These are phyloP conservation scores for Fonsecaea monophora DNA, from an alignment of 2,329 filamentous ascomycete genomes.

Conservation along the genomic window DNA sequence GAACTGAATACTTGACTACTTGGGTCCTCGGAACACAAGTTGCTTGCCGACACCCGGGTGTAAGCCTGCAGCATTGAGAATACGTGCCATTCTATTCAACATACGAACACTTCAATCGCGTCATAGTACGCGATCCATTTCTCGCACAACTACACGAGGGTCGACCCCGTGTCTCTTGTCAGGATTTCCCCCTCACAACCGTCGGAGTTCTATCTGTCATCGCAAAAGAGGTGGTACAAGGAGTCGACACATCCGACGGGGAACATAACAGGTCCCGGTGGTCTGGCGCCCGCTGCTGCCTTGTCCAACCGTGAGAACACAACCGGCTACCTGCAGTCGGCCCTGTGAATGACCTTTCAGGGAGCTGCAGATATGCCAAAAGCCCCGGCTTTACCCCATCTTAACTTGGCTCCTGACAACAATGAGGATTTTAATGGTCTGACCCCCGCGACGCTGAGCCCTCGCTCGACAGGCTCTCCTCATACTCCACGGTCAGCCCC, in stretches of 20 bases:
- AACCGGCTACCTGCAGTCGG: constrained; percentile 38
- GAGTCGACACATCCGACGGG: constrained; percentile 22
- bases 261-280: constrained; percentile 29
- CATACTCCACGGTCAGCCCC: constrained; percentile 34
- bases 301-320: constrained; percentile 28
- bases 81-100: not conserved
- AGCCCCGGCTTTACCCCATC: constrained; percentile 36
- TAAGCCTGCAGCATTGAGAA: not conserved
- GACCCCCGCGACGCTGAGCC: constrained; percentile 36
- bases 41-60: not conserved
- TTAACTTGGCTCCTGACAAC: constrained; percentile 37
- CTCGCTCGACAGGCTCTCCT: constrained; percentile 38
- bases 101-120: not conserved
- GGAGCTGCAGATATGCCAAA: constrained; percentile 39
- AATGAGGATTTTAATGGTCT: constrained; percentile 36
- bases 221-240: constrained; percentile 33
- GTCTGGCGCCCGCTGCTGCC: constrained; percentile 26
- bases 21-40: not conserved
- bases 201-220: constrained; percentile 11
- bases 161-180: not conserved
- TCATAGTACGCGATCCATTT: not conserved
- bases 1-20: not conserved
- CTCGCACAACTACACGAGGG: not conserved
- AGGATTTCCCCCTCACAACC: constrained; percentile 16
- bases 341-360: constrained; percentile 35